A percentile compares a stretch with the other conserved stretches of the same genome.
These are phyloP conservation scores for Miamiensis avidus DNA, from an alignment of 169 alveolate species.

Conservation along the genomic window DNA sequence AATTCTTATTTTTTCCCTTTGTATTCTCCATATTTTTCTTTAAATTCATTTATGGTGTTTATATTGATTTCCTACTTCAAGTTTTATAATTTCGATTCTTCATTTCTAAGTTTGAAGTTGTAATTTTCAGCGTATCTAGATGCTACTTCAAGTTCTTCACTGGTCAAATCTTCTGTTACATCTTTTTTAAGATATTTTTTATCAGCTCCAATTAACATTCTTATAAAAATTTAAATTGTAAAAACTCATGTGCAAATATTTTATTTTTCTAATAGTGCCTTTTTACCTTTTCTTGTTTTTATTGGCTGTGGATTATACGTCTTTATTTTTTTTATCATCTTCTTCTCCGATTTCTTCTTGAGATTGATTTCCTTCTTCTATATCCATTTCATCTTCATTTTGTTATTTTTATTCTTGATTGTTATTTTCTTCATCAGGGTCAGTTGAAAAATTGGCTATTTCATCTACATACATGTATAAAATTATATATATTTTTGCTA, in stretches of 20 bases:
- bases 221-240: no score
- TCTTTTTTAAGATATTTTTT: not conserved
- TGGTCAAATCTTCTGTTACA: conserved; percentile 13
- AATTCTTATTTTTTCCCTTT: conserved; percentile 56
- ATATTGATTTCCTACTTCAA: conserved; percentile 46
- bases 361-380: no score
- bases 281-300: conserved; percentile 13
- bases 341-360: conserved; percentile 17
- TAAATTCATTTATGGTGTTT: conserved; percentile 35
- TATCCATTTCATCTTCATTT: not conserved
- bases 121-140: conserved; percentile 38
- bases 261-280: not conserved
- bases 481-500: no score
- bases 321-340: not conserved
- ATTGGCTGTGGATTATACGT: not conserved
- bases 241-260: not conserved
- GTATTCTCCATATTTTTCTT: conserved; percentile 45
- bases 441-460: not conserved
- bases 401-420: not conserved
- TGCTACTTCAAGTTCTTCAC: conserved; percentile 39
- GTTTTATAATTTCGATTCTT: conserved; percentile 29
- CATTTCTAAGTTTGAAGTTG: conserved; percentile 34
- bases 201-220: not conserved
- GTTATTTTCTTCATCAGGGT: no score
- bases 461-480: not conserved